Conservation (phyloP, 345 rosid genomes). For the Eucalyptus marginata region DNA sequence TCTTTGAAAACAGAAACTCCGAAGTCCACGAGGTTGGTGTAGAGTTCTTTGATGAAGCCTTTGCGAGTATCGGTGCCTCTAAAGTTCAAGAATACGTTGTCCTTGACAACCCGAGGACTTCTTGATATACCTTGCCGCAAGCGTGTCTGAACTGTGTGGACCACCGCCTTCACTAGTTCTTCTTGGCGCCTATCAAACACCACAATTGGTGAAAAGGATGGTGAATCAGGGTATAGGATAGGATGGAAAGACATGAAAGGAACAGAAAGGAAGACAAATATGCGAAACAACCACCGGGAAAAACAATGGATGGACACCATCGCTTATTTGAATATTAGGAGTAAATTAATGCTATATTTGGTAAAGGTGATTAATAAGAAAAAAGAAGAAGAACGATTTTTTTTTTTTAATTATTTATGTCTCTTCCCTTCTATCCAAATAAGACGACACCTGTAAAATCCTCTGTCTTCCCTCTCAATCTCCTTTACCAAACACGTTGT, state of each 20-base stretch:
- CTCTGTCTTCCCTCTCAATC: too few species aligned
- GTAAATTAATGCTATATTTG: neutral
- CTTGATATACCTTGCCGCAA: neutral
- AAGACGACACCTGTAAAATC: too few species aligned
- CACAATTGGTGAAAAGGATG: neutral
- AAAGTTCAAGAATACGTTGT: neutral
- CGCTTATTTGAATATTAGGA: neutral
- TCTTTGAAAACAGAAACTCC: neutral
- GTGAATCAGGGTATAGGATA: neutral
- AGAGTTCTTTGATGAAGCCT: neutral
- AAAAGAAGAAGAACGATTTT: too few species aligned
- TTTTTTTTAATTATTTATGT: too few species aligned
- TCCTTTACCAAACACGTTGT: too few species aligned
- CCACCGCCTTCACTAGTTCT: neutral
- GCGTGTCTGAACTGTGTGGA: neutral
- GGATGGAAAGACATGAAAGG: neutral
- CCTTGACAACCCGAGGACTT: too few species aligned
- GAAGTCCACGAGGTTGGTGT: neutral
- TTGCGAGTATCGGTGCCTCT: neutral
- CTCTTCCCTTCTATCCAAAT: too few species aligned
- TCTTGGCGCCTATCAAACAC: neutral
- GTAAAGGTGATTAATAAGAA: too few species aligned
- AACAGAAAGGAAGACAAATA: too few species aligned
- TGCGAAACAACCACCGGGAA: neutral
- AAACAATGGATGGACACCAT: neutral